Evolutionary conservation across 768 basidiomycete species (phyloP).

Genomic region (Mycena indigotica): DNA sequence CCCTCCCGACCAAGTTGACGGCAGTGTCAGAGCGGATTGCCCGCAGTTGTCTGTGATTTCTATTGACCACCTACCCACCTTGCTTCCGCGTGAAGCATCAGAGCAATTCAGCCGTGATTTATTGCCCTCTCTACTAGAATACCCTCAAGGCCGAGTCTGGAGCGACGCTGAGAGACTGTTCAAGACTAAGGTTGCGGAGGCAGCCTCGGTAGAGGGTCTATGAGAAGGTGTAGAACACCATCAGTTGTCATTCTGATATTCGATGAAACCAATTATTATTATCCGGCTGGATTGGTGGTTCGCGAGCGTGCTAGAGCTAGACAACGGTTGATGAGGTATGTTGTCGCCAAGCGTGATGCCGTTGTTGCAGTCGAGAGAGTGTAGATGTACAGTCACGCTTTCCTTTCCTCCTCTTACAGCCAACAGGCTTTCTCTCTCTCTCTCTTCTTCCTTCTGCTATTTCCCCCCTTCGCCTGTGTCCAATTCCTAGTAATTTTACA

Average conservation of each 20-base stretch:
- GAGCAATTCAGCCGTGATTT: constrained; percentile 93
- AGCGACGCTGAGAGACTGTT: constrained; percentile 80
- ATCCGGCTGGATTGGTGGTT: background rate
- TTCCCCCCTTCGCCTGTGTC: constrained; percentile 29
- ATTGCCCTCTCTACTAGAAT: constrained; percentile 75
- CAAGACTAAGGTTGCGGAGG: constrained; percentile 54
- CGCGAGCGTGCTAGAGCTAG: background rate
- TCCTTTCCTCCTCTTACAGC: constrained; percentile 28
- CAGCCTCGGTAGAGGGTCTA: constrained; percentile 41
- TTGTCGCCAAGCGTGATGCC: constrained; percentile 5
- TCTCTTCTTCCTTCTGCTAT: constrained; percentile 34
- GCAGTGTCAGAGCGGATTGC: constrained; percentile 50
- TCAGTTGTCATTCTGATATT: background rate
- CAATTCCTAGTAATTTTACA: constrained; percentile 28
- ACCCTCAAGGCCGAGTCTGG: constrained; percentile 71
- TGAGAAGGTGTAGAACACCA: background rate
- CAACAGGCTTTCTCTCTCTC: constrained; percentile 28
- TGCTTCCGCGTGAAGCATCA: constrained; percentile 93
- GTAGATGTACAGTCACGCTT: no score
- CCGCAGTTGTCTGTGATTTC: constrained; percentile 84
- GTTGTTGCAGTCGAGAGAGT: background rate
- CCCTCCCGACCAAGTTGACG: constrained; percentile 15
- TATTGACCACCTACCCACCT: constrained; percentile 95
- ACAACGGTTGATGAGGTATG: no score
- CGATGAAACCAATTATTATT: background rate